phyloP scores from a whole-genome alignment of 1,284 basidiomycete species.

The Puccinia polysora region DNA sequence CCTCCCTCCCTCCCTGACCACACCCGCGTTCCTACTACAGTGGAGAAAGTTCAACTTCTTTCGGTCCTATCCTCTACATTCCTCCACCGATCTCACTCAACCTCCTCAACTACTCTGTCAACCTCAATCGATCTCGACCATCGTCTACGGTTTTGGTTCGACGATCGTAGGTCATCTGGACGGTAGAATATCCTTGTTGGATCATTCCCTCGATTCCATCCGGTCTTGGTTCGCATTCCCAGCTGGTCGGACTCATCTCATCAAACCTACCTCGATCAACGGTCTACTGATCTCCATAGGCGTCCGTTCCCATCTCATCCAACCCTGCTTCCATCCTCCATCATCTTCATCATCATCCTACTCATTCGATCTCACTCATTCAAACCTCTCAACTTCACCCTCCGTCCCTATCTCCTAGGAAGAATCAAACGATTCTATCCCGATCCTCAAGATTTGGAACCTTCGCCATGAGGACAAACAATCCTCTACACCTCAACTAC shows the following conservation, averaged over 20 bases:
- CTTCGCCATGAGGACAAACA: constrained; percentile 70
- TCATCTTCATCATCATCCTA: constrained; percentile 35
- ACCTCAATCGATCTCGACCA: constrained; percentile 67
- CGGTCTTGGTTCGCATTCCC: constrained; percentile 48
- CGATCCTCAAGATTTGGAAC: constrained; percentile 85
- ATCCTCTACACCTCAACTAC: constrained; percentile 63
- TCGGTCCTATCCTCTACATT: constrained; percentile 68
- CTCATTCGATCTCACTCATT: constrained; percentile 17
- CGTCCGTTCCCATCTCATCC: constrained; percentile 59
- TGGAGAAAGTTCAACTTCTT: constrained; percentile 61
- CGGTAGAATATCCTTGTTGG: constrained; percentile 70
- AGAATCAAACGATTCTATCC: constrained; percentile 68
- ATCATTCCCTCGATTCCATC: constrained; percentile 68
- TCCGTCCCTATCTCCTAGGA: constrained; percentile 58
- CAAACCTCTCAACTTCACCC: background rate
- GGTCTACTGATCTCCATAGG: constrained; percentile 78
- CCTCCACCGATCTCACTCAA: constrained; percentile 68
- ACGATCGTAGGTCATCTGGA: constrained; percentile 74
- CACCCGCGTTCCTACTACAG: constrained; percentile 7
- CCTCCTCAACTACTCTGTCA: constrained; percentile 73
- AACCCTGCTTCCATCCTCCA: constrained; percentile 3
- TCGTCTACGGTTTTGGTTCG: constrained; percentile 62
- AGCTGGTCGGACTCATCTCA: constrained; percentile 61
- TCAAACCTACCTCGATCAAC: constrained; percentile 73
- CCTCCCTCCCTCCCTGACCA: background rate